Conservation (phyloP, 1,139 yeast genomes). For the Kodamaea plutei region DNA sequence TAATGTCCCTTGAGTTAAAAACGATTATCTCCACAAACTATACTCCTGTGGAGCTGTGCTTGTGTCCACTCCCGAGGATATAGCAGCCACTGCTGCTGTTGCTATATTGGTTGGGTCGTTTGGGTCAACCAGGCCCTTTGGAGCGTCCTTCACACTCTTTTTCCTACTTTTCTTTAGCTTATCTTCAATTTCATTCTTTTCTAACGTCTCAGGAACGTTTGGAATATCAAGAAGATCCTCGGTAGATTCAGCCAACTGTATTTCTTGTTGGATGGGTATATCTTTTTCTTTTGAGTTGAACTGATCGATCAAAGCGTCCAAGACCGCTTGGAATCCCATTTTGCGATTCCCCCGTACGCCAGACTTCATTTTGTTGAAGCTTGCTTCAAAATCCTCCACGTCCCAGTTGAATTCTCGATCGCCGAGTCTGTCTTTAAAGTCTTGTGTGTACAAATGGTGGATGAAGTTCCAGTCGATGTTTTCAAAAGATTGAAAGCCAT, state of each 20-base stretch:
- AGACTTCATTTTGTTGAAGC: constrained; percentile 32
- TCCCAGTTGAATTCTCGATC: constrained; percentile 20
- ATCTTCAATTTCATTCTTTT: neutral
- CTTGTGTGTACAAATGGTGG: constrained; percentile 15
- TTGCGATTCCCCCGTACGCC: constrained; percentile 28
- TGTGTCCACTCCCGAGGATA: constrained; percentile 24
- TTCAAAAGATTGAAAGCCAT: constrained; percentile 44
- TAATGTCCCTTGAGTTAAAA: no score
- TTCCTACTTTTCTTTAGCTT: neutral
- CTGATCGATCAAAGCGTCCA: constrained; percentile 22
- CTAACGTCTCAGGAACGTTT: neutral
- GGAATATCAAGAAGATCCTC: constrained; percentile 2
- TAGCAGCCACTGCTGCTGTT: constrained; percentile 38
- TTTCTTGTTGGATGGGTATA: neutral
- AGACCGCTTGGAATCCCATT: constrained; percentile 20
- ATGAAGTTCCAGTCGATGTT: constrained; percentile 58
- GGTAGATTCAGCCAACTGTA: constrained; percentile 1
- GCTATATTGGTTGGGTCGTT: constrained; percentile 31
- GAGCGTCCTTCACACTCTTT: neutral
- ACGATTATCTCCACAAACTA: constrained; percentile 30
- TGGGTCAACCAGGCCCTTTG: constrained; percentile 5
- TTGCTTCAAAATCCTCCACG: constrained; percentile 31
- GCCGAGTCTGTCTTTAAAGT: constrained; percentile 9
- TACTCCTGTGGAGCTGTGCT: constrained; percentile 33
- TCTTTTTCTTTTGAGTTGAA: constrained; percentile 11